Conservation (phyloP, 192 early-diverging fungal genomes). For the Dispira simplex region DNA sequence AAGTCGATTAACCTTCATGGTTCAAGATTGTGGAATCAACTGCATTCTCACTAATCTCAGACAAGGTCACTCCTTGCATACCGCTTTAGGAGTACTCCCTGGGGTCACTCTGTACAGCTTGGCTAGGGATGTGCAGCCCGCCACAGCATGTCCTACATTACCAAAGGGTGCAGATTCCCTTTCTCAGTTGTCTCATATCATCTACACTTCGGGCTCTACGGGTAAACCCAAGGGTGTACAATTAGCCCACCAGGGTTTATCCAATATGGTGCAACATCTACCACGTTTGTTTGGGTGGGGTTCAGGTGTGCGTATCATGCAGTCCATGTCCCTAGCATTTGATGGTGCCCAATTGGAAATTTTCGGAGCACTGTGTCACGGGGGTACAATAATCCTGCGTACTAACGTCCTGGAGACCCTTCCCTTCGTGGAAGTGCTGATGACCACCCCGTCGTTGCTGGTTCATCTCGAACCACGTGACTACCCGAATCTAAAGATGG, state of each 20-base stretch:
- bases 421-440: not conserved
- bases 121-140: not conserved
- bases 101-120: not conserved
- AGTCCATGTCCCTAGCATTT: slow-evolving; percentile 12
- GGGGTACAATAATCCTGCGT: slow-evolving; percentile 11
- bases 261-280: slow-evolving; percentile 11
- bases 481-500: not conserved
- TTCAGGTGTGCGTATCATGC: slow-evolving; percentile 4
- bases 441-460: slow-evolving; percentile 2
- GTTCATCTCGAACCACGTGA: not conserved
- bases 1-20: not conserved
- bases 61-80: not conserved
- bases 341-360: slow-evolving; percentile 12
- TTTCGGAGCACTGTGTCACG: slow-evolving; percentile 8
- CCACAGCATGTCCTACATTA: not conserved
- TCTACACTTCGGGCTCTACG: slow-evolving; percentile 17
- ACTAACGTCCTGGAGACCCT: not conserved
- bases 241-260: slow-evolving; percentile 14
- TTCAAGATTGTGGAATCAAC: not conserved
- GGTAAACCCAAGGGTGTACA: slow-evolving; percentile 19
- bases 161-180: not conserved
- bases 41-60: not conserved
- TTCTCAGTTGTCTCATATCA: slow-evolving; percentile 2
- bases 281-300: not conserved
- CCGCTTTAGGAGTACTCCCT: not conserved